These are phyloP conservation scores for Phlyctochytrium arcticum DNA, from an alignment of 192 early-diverging fungal genomes.

Conservation along the genomic window DNA sequence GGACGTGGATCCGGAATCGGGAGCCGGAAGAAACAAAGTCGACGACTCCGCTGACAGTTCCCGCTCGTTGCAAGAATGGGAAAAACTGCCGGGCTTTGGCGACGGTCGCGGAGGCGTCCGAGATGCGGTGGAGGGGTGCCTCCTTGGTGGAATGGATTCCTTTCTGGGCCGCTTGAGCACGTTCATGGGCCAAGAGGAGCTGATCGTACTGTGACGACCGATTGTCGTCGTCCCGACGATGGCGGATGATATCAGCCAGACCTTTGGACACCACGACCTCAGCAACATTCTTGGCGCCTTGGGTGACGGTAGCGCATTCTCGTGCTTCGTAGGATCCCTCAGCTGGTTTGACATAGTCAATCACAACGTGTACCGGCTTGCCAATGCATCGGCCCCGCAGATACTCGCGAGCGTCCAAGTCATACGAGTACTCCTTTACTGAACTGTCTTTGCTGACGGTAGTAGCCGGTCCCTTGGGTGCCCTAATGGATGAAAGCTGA, in stretches of 20 bases:
- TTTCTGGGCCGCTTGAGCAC: slow-evolving; percentile 64
- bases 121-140: slow-evolving; percentile 63
- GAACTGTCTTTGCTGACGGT: slow-evolving; percentile 44
- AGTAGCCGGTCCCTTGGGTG: slow-evolving; percentile 51
- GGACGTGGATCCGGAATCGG: slow-evolving; percentile 78
- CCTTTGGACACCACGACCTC: slow-evolving; percentile 47
- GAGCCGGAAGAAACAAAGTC: slow-evolving; percentile 82
- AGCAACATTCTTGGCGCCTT: slow-evolving; percentile 53
- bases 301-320: slow-evolving; percentile 80
- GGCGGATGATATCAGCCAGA: slow-evolving; percentile 74
- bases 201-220: slow-evolving; percentile 84
- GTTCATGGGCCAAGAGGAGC: slow-evolving; percentile 75
- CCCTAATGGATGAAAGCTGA: slow-evolving; percentile 57
- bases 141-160: slow-evolving; percentile 88
- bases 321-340: slow-evolving; percentile 77
- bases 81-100: slow-evolving; percentile 84
- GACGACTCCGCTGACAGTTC: slow-evolving; percentile 71
- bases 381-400: slow-evolving; percentile 86
- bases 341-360: slow-evolving; percentile 91
- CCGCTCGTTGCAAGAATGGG: slow-evolving; percentile 75
- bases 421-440: slow-evolving; percentile 71
- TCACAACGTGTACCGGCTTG: slow-evolving; percentile 64
- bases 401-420: slow-evolving; percentile 84
- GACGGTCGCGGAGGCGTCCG: slow-evolving; percentile 79
- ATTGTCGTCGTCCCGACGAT: slow-evolving; percentile 81